phyloP scores from a whole-genome alignment of 2,329 filamentous ascomycete species.

The Sarocladium strictum region DNA sequence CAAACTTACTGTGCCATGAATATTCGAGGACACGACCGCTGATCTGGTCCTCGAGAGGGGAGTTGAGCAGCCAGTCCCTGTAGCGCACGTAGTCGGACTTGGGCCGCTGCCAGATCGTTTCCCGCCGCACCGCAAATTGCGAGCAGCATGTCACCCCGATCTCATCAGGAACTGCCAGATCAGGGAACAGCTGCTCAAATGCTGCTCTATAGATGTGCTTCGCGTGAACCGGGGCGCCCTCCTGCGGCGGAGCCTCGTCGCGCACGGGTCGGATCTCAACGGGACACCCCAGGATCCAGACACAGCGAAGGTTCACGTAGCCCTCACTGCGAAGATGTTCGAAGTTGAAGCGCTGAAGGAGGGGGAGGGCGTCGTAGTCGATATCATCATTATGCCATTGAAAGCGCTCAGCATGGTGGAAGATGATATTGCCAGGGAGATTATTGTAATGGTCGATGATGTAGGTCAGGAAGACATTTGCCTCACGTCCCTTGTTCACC shows the following conservation, averaged over 20 bases:
- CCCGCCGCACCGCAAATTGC: conserved; percentile 56
- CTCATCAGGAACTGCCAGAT: conserved; percentile 36
- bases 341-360: conserved; percentile 41
- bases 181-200: conserved; percentile 36
- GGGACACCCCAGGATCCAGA: conserved; percentile 51
- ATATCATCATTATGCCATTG: conserved; percentile 50
- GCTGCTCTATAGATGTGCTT: conserved; percentile 35
- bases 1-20: conserved; percentile 55
- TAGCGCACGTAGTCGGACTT: conserved; percentile 48
- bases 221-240: conserved; percentile 28
- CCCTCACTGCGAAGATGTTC: conserved; percentile 46
- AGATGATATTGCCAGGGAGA: conserved; percentile 38
- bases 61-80: conserved; percentile 54
- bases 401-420: conserved; percentile 42
- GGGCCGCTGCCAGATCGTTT: conserved; percentile 42
- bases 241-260: conserved; percentile 29
- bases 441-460: conserved; percentile 43
- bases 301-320: conserved; percentile 57
- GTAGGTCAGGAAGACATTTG: conserved; percentile 46
- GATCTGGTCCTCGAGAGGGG: conserved; percentile 44
- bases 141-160: conserved; percentile 58
- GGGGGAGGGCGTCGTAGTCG: conserved; percentile 46
- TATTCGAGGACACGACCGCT: conserved; percentile 60
- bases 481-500: conserved; percentile 44
- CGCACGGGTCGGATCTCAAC: conserved; percentile 36